These are phyloP conservation scores for Suillus discolor DNA, from an alignment of 768 basidiomycete genomes.

Conservation along the genomic window DNA sequence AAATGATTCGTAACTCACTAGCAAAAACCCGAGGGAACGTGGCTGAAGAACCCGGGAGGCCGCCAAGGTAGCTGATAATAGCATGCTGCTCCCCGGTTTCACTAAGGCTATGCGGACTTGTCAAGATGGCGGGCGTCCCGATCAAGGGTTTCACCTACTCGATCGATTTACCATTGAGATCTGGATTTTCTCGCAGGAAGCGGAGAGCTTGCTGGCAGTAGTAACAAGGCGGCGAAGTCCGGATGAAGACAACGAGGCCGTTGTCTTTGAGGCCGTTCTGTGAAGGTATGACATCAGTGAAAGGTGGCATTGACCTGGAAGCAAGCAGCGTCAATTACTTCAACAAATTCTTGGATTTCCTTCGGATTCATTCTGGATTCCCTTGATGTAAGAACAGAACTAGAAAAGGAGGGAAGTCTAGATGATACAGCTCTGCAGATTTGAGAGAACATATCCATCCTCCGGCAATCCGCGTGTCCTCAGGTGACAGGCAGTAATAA, in stretches of 20 bases:
- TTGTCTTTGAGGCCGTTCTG: slow-evolving; percentile 5
- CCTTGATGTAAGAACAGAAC: background rate
- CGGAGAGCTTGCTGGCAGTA: slow-evolving; percentile 4
- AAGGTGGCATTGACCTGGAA: background rate
- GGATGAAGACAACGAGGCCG: slow-evolving; percentile 5
- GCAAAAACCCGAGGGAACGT: slow-evolving; percentile 7
- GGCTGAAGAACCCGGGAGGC: background rate
- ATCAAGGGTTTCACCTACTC: background rate
- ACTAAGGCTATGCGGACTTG: background rate
- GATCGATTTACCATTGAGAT: slow-evolving; percentile 4
- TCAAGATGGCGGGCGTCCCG: background rate
- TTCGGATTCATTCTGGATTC: slow-evolving; percentile 1
- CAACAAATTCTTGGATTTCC: slow-evolving; percentile 2
- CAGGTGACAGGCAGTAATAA: background rate
- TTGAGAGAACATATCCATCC: slow-evolving; percentile 10
- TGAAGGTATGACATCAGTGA: background rate
- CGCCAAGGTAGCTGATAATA: slow-evolving; percentile 4
- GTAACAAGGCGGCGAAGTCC: slow-evolving; percentile 1
- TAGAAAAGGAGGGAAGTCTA: slow-evolving; percentile 7
- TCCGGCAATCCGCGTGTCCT: background rate
- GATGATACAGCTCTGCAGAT: slow-evolving; percentile 11
- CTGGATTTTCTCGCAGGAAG: background rate
- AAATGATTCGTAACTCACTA: background rate
- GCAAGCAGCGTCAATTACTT: background rate
- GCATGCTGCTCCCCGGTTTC: slow-evolving; percentile 2